Evolutionary conservation across 768 basidiomycete genomes (phyloP).

Genomic region (Lyophyllum decastes): DNA sequence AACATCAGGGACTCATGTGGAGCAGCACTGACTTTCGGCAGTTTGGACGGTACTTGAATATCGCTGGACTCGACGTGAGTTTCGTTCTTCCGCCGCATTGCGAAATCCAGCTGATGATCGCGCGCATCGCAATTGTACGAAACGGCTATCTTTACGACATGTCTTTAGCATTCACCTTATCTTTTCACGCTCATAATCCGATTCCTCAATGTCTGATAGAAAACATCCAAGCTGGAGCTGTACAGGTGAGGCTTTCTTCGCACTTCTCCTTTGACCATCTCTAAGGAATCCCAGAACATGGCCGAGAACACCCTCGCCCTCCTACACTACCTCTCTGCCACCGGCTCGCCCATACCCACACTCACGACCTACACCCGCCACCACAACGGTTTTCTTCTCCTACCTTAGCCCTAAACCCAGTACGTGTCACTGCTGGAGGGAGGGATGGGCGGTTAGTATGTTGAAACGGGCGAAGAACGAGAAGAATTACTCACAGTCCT

Average conservation of each 20-base stretch:
- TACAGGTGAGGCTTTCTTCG: constrained; percentile 40
- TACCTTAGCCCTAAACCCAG: constrained; percentile 72
- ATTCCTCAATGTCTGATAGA: constrained; percentile 69
- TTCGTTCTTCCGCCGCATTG: constrained; percentile 2
- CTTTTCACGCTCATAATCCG: background rate
- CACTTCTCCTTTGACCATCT: background rate
- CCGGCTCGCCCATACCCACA: constrained; percentile 66
- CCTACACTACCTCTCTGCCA: constrained; percentile 69
- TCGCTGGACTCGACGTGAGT: constrained; percentile 87
- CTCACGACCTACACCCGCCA: constrained; percentile 55
- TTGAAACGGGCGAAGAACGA: background rate
- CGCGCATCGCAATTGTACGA: constrained; percentile 87
- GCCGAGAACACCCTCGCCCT: constrained; percentile 85
- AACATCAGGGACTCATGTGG: constrained; percentile 5
- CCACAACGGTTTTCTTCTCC: constrained; percentile 78
- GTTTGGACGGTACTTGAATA: constrained; percentile 85
- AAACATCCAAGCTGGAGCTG: constrained; percentile 82
- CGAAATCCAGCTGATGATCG: constrained; percentile 1
- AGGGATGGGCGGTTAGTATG: background rate
- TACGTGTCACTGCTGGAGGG: constrained; percentile 69
- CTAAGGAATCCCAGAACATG: constrained; percentile 70
- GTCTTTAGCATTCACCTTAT: background rate
- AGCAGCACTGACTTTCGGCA: constrained; percentile 92
- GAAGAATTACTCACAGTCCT: constrained; percentile 70
- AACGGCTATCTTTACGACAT: constrained; percentile 96